Base-by-base conservation (phyloP, 345 rosid species). In the Populus nigra region DNA sequence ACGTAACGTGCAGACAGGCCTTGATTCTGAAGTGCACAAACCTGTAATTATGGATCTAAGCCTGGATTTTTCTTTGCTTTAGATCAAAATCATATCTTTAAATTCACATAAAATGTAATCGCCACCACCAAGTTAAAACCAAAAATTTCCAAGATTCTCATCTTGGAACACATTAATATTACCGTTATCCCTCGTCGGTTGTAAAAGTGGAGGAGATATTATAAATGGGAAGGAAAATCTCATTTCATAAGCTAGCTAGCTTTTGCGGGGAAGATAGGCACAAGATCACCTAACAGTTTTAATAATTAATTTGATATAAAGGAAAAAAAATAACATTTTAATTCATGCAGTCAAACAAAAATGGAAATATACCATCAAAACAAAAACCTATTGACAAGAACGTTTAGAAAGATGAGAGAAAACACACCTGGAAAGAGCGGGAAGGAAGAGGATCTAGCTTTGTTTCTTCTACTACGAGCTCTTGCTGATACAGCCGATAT, bases 401-500 rank as follows among this genome's bases (percentile, higher is more conserved):
- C 61, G 22, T 7, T 16, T 35, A 43, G 2, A 53, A 75, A 25
- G 17, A 20, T 36, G 27, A 25, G 35, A 72, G 49, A 59, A 55
- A 55, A 81, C 41, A 5, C 71, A 81, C 89, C 83, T 47, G 73
- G 38, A 73, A 73, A 75, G 72, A 71, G 53, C 66, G 65, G 31
- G 38, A 71, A 74, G 11, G 74, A 73, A 80, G 22, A 75, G 77
- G 65, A 17, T 73, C 16, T 73, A 35, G 72, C 69, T 76, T 33
- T 67, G 59, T 22, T 78, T 57, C 61, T 31, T 68, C 77, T 72
- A 69, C 82, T 82, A 72, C 79, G 78, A 80, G 82, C 68, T 77
- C 78, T 81, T 8, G 86, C 82, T 63, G 84, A 75, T 69, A 77
- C 49, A 84, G 73, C 78, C 50, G 73, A 78, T 17, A 70, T 76